Base-by-base conservation (phyloP, 441 rosid genomes). In the Erodium moschatum region DNA sequence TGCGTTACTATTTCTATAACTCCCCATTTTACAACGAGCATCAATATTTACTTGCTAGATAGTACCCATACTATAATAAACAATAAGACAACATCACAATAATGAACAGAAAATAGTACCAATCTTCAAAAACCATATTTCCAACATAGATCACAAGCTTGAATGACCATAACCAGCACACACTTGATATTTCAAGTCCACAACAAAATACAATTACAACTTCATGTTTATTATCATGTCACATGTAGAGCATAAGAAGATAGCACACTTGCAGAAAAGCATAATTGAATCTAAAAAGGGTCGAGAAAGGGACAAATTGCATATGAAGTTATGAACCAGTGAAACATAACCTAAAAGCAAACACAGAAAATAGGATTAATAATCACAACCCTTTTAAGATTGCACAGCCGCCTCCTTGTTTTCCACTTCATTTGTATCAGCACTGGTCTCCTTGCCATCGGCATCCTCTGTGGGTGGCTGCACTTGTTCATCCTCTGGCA, bases 401-500 rank as follows among this genome's bases (percentile, higher is more conserved):
- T 40, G 46, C 12, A 9, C 52, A 46, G 16, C 84, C 58, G 73
- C 66, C 69, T 69, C 83, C 72, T 81, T 81, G 73, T 83, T 89
- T 73, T 86, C 88, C 1, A 78, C 79, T 72, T 77, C 89, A 67
- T 77, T 78, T 19, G 66, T 86, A 73, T 15, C 74, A 60, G 88
- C 79, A 54, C 18, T 54, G 16, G 61, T 0, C 75, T 84, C 90
- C 7, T 48, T 81, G 66, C 73, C 86, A 65, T 85, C 91, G 24
- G 76, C 75, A 74, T 77, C 85, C 70, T 85, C 91, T 11, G 70
- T 77, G 16, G 84, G 87, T 15, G 95, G 91, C 72, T 93, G 92
- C 20, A 83, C 95, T 72, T 93, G 95, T 77, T 93, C 98, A 0
- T 93, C 98, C 81, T 90, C 96, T 3, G 95, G 96, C 77, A 93